Percentiles rank a stretch among this genome's conserved stretches.
Evolutionary conservation across 441 rosid species (phyloP).

Genomic region (Populus tomentosa): DNA sequence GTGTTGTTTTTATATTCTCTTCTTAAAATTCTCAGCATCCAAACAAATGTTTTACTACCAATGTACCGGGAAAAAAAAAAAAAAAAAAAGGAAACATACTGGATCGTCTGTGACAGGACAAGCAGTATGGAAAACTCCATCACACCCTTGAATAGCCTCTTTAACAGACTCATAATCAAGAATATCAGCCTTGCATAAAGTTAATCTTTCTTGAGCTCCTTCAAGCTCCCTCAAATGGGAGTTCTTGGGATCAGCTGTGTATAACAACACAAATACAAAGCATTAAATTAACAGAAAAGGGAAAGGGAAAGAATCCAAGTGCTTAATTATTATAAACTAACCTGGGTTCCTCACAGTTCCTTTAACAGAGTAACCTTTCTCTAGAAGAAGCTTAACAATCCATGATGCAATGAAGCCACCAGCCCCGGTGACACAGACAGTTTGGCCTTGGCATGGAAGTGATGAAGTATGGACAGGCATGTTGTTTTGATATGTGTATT

Average conservation of each 20-base stretch:
- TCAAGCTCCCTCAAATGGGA: conserved; percentile 73
- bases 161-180: conserved; percentile 57
- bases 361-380: no score
- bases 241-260: conserved; percentile 71
- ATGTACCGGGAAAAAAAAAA: background rate
- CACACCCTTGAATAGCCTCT: conserved; percentile 66
- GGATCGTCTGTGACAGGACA: conserved; percentile 90
- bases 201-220: conserved; percentile 78
- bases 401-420: no score
- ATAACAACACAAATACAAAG: background rate
- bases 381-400: no score
- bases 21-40: conserved; percentile 8
- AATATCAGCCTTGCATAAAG: conserved; percentile 70
- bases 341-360: no score
- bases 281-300: background rate
- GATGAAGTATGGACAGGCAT: no score
- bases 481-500: no score
- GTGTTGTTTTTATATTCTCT: background rate
- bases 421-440: no score
- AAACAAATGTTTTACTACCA: conserved; percentile 3
- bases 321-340: no score
- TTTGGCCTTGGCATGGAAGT: no score
- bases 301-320: no score
- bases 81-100: conserved; percentile 28
- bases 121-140: conserved; percentile 90